Conservation (phyloP, 208 protist genomes). For the Naegleria fowleri region DNA sequence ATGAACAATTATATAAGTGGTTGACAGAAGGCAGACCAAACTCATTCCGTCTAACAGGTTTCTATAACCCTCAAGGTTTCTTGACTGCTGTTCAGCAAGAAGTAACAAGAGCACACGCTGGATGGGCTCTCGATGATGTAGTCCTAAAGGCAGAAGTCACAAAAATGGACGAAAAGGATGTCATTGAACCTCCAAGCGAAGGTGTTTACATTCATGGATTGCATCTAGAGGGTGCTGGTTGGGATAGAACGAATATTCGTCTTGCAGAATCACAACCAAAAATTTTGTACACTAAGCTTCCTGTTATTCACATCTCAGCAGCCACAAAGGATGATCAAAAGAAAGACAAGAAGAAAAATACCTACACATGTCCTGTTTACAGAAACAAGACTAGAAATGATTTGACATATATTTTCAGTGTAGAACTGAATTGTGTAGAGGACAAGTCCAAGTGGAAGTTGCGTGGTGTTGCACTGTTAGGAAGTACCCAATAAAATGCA, state of each 20-base stretch:
- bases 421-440: conserved; percentile 85
- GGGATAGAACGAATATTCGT: conserved; percentile 84
- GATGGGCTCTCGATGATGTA: conserved; percentile 94
- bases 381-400: conserved; percentile 87
- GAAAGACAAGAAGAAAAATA: conserved; percentile 67
- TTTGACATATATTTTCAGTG: conserved; percentile 92
- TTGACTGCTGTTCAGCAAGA: conserved; percentile 96
- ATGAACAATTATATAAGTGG: conserved; percentile 90
- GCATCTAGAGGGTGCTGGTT: conserved; percentile 92
- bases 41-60: conserved; percentile 93
- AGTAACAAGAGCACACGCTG: conserved; percentile 75
- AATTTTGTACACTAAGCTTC: conserved; percentile 86
- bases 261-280: conserved; percentile 85
- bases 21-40: conserved; percentile 73
- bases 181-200: conserved; percentile 77
- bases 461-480: conserved; percentile 83
- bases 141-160: conserved; percentile 85
- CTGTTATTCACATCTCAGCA: conserved; percentile 89
- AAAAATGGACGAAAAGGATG: conserved; percentile 60
- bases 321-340: conserved; percentile 58
- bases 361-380: conserved; percentile 96
- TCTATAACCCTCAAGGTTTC: conserved; percentile 98
- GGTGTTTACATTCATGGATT: conserved; percentile 95
- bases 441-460: conserved; percentile 90
- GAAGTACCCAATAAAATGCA: conserved; percentile 68